Conservation (phyloP, 2,329 filamentous ascomycete species). For the Penicillium frequentans region DNA sequence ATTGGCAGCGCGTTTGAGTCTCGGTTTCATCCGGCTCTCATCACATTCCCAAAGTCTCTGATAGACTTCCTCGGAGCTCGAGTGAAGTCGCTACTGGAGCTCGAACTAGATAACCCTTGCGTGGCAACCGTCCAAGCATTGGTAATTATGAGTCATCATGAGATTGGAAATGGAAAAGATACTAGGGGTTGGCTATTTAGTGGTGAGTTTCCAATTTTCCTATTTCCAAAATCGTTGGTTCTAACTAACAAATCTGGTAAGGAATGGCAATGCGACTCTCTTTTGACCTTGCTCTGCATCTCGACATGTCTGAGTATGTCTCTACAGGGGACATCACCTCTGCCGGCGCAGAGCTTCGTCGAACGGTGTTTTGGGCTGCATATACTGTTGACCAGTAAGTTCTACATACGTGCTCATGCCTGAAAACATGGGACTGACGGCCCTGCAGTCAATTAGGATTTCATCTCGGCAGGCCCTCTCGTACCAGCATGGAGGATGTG, state of each 20-base stretch:
- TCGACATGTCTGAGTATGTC: conserved; percentile 23
- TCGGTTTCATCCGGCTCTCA: conserved; percentile 31
- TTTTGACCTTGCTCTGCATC: conserved; percentile 36
- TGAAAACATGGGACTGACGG: not conserved
- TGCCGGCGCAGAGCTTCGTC: conserved; percentile 26
- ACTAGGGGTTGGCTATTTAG: conserved; percentile 45
- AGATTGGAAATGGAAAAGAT: conserved; percentile 39
- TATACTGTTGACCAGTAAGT: conserved; percentile 32
- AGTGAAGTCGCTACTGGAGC: conserved; percentile 42
- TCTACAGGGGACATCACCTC: conserved; percentile 9
- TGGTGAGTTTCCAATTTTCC: conserved; percentile 27
- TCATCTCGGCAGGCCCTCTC: conserved; percentile 38
- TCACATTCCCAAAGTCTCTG: conserved; percentile 36
- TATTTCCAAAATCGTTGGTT: too few species aligned
- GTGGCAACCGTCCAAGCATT: conserved; percentile 47
- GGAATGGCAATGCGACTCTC: conserved; percentile 39
- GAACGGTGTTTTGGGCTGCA: conserved; percentile 39
- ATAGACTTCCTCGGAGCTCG: conserved; percentile 40
- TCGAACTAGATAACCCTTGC: conserved; percentile 45
- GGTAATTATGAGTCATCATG: conserved; percentile 42
- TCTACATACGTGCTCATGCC: not conserved
- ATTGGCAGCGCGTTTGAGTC: conserved; percentile 37
- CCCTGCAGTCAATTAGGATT: conserved; percentile 32
- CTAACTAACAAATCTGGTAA: not conserved
- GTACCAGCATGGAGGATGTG: conserved; percentile 36